Percentiles rank a stretch among this genome's conserved stretches.
Conservation (phyloP, 176 grass and related monocot species). For the Dactylis glomerata region DNA sequence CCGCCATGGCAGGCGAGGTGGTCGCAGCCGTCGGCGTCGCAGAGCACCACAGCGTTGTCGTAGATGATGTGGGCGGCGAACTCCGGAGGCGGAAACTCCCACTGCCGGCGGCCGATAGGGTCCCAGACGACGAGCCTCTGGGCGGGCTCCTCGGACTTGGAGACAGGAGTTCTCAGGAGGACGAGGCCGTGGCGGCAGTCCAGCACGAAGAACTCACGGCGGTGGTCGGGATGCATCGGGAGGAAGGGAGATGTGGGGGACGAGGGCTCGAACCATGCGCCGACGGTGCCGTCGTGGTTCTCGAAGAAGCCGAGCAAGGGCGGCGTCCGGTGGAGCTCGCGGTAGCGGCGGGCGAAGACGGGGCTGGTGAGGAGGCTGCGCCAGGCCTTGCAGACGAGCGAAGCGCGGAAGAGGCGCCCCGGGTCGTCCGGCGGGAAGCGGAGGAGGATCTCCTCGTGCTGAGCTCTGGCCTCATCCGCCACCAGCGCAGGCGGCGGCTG, state of each 20-base stretch:
- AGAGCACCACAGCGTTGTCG: neutral
- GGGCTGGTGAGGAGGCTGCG: neutral
- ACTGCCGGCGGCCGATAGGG: neutral
- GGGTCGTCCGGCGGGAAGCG: neutral
- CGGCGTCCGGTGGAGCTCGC: neutral
- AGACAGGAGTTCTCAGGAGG: neutral
- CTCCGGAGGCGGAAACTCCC: neutral
- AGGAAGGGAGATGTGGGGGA: neutral
- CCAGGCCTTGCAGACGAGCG: neutral
- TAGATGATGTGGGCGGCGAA: neutral
- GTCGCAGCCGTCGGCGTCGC: neutral
- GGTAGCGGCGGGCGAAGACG: neutral
- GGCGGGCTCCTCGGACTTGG: neutral
- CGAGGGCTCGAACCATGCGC: neutral
- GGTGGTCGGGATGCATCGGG: neutral
- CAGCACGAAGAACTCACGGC: neutral
- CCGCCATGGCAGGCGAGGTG: neutral
- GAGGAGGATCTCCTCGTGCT: neutral
- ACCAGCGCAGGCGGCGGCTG: neutral
- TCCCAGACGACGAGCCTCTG: neutral
- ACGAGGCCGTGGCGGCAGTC: conserved; percentile 11
- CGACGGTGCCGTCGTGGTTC: neutral
- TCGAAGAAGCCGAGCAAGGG: conserved; percentile 2
- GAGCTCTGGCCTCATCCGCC: neutral
- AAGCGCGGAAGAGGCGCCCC: neutral